Evolutionary conservation across 495 filamentous ascomycete genomes (phyloP), one percentile per base, ranked within the genome.

Genomic region (Penicillium psychrofluorescens): DNA sequence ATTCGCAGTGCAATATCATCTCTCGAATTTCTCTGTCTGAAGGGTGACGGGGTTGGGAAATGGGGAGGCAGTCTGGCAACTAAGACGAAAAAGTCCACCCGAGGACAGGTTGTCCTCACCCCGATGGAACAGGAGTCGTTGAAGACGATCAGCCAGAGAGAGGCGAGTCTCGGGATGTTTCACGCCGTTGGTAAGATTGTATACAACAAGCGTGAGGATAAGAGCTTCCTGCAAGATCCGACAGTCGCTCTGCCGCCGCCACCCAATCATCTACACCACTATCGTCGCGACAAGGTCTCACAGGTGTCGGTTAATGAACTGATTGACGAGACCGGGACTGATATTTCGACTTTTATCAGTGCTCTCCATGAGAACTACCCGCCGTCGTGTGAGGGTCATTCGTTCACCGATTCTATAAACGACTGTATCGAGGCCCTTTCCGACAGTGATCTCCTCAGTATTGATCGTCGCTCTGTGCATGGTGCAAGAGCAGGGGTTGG

Each of bases 181-280:
- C 94, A 99, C 63, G 90, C 94, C 27, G 84, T 99, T 39, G 94
- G 90, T 11, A 95, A 90, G 52, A 85, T 97, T 4, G 79, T 95
- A 4, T 90, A 97, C 64, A 97, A 97, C 65, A 97, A 95, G 57
- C 77, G 92, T 33, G 72, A 80, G 28, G 68, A 71, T 22, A 35
- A 51, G 5, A 55, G 45, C 27, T 42, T 55, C 16, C 15, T 48
- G 43, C 42, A 49, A 37, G 13, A 54, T 22, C 22, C 51, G 40
- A 52, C 29, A 33, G 53, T 52, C 5, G 51, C 59, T 8, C 59
- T 63, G 6, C 64, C 68, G 11, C 65, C 73, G 35, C 80, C 82
- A 29, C 87, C 88, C 11, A 53, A 70, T 36, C 77, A 85, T 67
- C 64, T 91, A 36, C 67, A 71, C 4, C 74, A 83, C 29, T 70